Conservation (phyloP, 192 early-diverging fungal genomes). For the Entomortierella beljakovae region DNA sequence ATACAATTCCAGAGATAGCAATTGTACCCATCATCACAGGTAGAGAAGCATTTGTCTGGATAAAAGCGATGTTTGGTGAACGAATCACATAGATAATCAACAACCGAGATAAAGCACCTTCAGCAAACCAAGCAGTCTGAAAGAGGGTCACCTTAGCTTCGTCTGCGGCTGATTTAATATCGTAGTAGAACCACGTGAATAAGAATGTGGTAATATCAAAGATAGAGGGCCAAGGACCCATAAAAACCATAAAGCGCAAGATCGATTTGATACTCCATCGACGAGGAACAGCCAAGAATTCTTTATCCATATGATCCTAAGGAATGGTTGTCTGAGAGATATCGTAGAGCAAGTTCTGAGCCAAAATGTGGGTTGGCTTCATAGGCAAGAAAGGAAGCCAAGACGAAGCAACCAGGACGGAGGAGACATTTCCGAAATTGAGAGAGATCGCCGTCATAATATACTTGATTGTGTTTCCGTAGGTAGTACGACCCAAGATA, state of each 20-base stretch:
- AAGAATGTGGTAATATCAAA: slow-evolving; percentile 61
- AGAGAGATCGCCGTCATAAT: slow-evolving; percentile 67
- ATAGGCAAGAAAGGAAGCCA: slow-evolving; percentile 69
- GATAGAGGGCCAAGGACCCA: slow-evolving; percentile 60
- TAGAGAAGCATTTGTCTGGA: slow-evolving; percentile 54
- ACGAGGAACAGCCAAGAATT: slow-evolving; percentile 57
- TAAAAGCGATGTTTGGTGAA: slow-evolving; percentile 59
- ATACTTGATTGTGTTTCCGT: slow-evolving; percentile 67
- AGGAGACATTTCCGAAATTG: slow-evolving; percentile 69
- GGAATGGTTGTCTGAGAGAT: slow-evolving; percentile 62
- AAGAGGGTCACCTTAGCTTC: slow-evolving; percentile 22
- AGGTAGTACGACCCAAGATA: slow-evolving; percentile 57
- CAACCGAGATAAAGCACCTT: slow-evolving; percentile 58
- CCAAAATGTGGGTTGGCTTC: slow-evolving; percentile 56
- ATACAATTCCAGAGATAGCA: slow-evolving; percentile 25
- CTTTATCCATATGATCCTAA: slow-evolving; percentile 62
- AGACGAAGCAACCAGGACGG: slow-evolving; percentile 58
- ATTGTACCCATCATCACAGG: slow-evolving; percentile 29
- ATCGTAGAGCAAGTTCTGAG: slow-evolving; percentile 64
- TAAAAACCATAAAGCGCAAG: slow-evolving; percentile 60
- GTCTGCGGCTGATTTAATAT: slow-evolving; percentile 25
- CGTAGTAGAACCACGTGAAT: slow-evolving; percentile 58
- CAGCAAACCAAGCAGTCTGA: slow-evolving; percentile 59
- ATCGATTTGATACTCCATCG: slow-evolving; percentile 57
- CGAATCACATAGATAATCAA: slow-evolving; percentile 62